phyloP scores from a whole-genome alignment of 441 rosid species.

The Erodium chrysanthum region DNA sequence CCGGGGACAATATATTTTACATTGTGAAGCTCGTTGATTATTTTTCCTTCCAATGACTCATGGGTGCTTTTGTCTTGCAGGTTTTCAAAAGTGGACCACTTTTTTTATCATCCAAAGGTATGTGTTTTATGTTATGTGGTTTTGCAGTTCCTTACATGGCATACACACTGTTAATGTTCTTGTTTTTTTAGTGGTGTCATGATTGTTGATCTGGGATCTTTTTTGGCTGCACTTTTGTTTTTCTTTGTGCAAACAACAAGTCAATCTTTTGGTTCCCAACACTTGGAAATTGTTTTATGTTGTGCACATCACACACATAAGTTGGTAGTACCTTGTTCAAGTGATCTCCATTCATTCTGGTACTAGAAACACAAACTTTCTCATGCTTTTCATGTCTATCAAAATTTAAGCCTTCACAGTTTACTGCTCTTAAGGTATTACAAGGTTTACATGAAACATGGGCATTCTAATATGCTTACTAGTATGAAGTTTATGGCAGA shows the following conservation, averaged over 20 bases:
- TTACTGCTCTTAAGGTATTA: background rate
- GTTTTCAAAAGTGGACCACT: constrained; percentile 90
- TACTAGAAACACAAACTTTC: background rate
- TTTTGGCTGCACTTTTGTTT: background rate
- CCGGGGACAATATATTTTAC: background rate
- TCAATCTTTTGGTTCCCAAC: background rate
- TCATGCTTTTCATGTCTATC: background rate
- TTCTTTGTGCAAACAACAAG: background rate
- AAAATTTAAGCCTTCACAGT: background rate
- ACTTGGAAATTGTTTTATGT: background rate
- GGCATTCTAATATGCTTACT: background rate
- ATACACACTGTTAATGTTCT: background rate
- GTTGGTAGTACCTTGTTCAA: background rate
- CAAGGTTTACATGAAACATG: background rate
- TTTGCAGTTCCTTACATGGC: constrained; percentile 1
- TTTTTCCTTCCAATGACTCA: background rate
- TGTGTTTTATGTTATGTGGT: background rate
- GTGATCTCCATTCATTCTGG: background rate
- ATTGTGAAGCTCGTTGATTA: background rate
- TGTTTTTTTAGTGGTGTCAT: background rate
- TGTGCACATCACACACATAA: too few species aligned
- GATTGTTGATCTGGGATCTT: background rate
- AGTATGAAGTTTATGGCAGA: background rate
- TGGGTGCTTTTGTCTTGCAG: constrained; percentile 33
- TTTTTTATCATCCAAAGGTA: constrained; percentile 88